Evolutionary conservation across 2,329 filamentous ascomycete genomes (phyloP).

Genomic region (Penicillium sp.): DNA sequence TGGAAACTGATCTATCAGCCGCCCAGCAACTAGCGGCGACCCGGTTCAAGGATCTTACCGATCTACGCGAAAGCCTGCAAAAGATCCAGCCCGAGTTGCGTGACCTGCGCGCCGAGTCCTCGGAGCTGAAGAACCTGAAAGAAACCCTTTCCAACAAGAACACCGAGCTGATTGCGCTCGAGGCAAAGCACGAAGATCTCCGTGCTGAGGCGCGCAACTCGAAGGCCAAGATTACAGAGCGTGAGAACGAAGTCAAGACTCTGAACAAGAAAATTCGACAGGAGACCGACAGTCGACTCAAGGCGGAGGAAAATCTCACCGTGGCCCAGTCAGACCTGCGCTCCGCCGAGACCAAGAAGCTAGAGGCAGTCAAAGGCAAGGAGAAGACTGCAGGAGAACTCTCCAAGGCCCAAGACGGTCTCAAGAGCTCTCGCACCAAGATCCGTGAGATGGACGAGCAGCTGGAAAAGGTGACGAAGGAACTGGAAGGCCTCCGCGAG

Average conservation of each 20-base stretch:
- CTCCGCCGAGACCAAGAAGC: slow-evolving; percentile 75
- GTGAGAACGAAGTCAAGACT: slow-evolving; percentile 75
- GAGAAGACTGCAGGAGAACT: slow-evolving; percentile 76
- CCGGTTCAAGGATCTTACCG: slow-evolving; percentile 84
- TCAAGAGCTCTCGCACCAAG: slow-evolving; percentile 58
- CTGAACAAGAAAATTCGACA: slow-evolving; percentile 78
- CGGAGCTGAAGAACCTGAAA: slow-evolving; percentile 72
- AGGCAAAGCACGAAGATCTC: slow-evolving; percentile 81
- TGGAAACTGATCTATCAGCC: slow-evolving; percentile 83
- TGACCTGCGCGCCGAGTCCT: slow-evolving; percentile 75
- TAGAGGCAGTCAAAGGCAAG: slow-evolving; percentile 72
- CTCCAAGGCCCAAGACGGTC: slow-evolving; percentile 71
- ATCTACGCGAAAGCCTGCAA: slow-evolving; percentile 77
- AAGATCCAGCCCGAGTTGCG: slow-evolving; percentile 87
- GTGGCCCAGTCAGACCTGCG: slow-evolving; percentile 77
- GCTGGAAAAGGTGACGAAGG: slow-evolving; percentile 67
- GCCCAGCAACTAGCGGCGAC: slow-evolving; percentile 84
- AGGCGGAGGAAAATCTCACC: slow-evolving; percentile 78
- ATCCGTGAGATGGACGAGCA: slow-evolving; percentile 77
- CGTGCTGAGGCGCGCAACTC: slow-evolving; percentile 72
- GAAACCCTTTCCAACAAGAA: slow-evolving; percentile 71
- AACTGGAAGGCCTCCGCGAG: slow-evolving; percentile 71
- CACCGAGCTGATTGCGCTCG: slow-evolving; percentile 72
- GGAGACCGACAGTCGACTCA: slow-evolving; percentile 71
- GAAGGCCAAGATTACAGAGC: slow-evolving; percentile 72